Conservation (phyloP, 352 stramenopile genomes). For the Thalassiosira sp. region DNA sequence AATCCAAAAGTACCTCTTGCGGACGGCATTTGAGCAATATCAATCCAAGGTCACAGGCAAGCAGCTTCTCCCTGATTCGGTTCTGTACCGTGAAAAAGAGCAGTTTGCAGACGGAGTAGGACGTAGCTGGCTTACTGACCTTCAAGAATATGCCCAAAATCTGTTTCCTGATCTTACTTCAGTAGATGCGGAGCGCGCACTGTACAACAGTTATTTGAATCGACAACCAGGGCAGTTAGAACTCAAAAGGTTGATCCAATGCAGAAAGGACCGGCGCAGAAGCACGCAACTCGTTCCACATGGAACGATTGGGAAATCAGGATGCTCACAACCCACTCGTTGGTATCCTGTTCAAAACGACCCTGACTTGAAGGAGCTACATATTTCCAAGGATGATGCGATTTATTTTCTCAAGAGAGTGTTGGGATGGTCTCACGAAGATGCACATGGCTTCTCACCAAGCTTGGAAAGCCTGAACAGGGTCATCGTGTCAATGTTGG, state of each 20-base stretch:
- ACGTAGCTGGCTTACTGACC: background rate
- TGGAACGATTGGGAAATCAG: background rate
- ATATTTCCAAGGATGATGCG: constrained; percentile 5
- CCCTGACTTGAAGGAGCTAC: constrained; percentile 1
- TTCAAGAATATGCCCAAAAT: constrained; percentile 6
- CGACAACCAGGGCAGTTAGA: background rate
- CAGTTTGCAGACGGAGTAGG: constrained; percentile 24
- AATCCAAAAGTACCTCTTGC: constrained; percentile 16
- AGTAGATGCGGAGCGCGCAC: background rate
- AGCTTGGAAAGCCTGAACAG: constrained; percentile 15
- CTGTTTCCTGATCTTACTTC: background rate
- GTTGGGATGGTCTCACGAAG: background rate
- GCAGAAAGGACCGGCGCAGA: constrained; percentile 5
- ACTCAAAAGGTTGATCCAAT: background rate
- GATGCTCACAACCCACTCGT: background rate
- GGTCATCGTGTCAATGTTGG: constrained; percentile 17
- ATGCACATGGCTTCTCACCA: constrained; percentile 3
- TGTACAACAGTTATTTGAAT: constrained; percentile 7
- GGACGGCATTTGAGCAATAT: background rate
- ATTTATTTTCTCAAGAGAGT: constrained; percentile 9
- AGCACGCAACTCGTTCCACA: background rate
- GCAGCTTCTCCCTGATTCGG: constrained; percentile 1
- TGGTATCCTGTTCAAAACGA: constrained; percentile 12
- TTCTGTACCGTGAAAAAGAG: constrained; percentile 13
- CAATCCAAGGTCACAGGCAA: background rate